Percentiles rank a stretch among this genome's conserved stretches.
These are phyloP conservation scores for Dittrichia graveolens DNA, from an alignment of 129 eudicot species.

Conservation along the genomic window DNA sequence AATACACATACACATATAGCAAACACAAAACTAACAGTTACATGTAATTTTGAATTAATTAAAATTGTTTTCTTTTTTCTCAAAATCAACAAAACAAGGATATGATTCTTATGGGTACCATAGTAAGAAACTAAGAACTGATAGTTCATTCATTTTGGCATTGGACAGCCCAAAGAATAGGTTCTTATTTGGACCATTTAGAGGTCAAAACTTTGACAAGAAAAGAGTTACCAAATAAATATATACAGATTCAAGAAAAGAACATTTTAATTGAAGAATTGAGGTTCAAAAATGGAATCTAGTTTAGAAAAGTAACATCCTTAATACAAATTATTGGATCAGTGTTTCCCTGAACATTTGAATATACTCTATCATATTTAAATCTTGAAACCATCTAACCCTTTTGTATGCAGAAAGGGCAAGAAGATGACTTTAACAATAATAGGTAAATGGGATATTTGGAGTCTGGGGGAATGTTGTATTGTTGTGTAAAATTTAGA, in stretches of 20 bases:
- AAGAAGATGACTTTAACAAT: too few relatives aligned
- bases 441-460: too few relatives aligned
- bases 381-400: conserved; percentile 26
- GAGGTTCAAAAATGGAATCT: neutral
- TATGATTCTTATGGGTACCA: too few relatives aligned
- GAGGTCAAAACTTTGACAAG: too few relatives aligned
- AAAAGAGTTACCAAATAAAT: too few relatives aligned
- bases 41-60: neutral
- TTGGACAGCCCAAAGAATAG: too few relatives aligned
- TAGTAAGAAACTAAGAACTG: too few relatives aligned
- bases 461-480: conserved; percentile 24
- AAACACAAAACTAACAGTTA: neutral
- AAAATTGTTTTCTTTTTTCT: neutral
- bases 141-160: too few relatives aligned
- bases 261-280: too few relatives aligned
- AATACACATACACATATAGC: too few relatives aligned
- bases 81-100: neutral
- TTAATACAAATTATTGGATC: conserved; percentile 3
- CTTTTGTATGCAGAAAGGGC: neutral
- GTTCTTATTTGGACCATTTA: too few relatives aligned
- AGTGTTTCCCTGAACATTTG: neutral
- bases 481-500: neutral
- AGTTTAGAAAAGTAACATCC: neutral
- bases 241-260: too few relatives aligned
- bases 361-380: neutral